Evolutionary conservation across 805 yeast species (phyloP).

Genomic region (Candida mattraensis): DNA sequence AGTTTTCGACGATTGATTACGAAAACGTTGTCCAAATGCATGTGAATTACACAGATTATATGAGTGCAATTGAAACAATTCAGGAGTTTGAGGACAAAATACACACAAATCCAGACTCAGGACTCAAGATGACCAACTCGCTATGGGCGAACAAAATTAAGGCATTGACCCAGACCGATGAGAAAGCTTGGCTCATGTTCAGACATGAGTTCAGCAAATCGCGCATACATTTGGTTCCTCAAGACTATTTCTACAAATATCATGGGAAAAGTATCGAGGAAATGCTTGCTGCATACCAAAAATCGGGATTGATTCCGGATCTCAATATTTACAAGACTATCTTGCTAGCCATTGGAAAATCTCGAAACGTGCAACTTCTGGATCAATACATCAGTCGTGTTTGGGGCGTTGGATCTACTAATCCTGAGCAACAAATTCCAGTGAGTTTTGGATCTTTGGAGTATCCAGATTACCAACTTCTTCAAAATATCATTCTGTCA

Average conservation of each 20-base stretch:
- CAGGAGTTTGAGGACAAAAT: slow-evolving; percentile 20
- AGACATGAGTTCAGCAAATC: slow-evolving; percentile 21
- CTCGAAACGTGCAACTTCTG: slow-evolving; percentile 26
- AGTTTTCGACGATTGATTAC: slow-evolving; percentile 24
- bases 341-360: slow-evolving; percentile 30
- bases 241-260: slow-evolving; percentile 14
- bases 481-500: slow-evolving; percentile 30
- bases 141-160: slow-evolving; percentile 28
- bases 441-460: slow-evolving; percentile 11
- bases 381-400: slow-evolving; percentile 24
- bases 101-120: slow-evolving; percentile 1
- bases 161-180: slow-evolving; percentile 25
- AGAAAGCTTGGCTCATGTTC: slow-evolving; percentile 26
- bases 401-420: slow-evolving; percentile 29
- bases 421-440: slow-evolving; percentile 3
- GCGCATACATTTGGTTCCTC: slow-evolving; percentile 11
- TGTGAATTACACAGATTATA: slow-evolving; percentile 15
- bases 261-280: slow-evolving; percentile 15
- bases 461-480: slow-evolving; percentile 28
- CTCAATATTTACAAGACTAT: slow-evolving; percentile 24
- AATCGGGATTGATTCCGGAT: slow-evolving; percentile 22
- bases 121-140: slow-evolving; percentile 20
- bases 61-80: slow-evolving; percentile 23
- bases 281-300: slow-evolving; percentile 20
- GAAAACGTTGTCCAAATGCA: slow-evolving; percentile 26